These are phyloP conservation scores for Calonectria pauciramosa DNA, from an alignment of 2,329 filamentous ascomycete genomes.

Conservation along the genomic window DNA sequence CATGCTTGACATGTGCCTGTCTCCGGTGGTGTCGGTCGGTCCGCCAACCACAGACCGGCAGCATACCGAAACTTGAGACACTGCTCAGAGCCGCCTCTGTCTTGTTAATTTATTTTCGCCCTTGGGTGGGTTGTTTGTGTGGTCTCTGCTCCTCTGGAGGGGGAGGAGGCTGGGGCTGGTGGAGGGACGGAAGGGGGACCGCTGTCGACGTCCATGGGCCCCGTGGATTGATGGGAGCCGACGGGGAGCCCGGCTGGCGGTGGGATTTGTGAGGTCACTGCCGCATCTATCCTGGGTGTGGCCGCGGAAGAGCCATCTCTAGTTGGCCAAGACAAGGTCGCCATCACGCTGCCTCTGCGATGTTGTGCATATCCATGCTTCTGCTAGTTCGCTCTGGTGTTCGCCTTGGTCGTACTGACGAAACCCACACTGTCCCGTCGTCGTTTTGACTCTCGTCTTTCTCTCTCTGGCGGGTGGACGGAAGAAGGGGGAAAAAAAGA, in stretches of 20 bases:
- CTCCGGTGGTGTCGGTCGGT: constrained; percentile 10
- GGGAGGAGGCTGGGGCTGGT: background rate
- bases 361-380: constrained; percentile 22
- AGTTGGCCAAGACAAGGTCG: constrained; percentile 1
- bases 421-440: constrained; percentile 7
- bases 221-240: background rate
- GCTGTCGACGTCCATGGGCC: background rate
- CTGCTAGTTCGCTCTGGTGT: constrained; percentile 20
- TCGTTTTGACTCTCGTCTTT: background rate
- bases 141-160: background rate
- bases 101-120: background rate
- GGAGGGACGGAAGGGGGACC: background rate
- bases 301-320: background rate
- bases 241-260: background rate
- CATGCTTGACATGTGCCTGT: constrained; percentile 27
- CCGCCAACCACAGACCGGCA: constrained; percentile 20
- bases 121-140: background rate
- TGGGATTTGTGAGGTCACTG: constrained; percentile 6
- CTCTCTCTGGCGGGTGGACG: background rate
- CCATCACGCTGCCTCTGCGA: background rate
- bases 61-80: constrained; percentile 16
- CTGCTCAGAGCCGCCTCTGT: constrained; percentile 13
- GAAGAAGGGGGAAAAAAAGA: constrained; percentile 3
- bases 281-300: constrained; percentile 5
- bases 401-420: constrained; percentile 15